Conservation (phyloP, 495 filamentous ascomycete species). For the Monascus purpureus region DNA sequence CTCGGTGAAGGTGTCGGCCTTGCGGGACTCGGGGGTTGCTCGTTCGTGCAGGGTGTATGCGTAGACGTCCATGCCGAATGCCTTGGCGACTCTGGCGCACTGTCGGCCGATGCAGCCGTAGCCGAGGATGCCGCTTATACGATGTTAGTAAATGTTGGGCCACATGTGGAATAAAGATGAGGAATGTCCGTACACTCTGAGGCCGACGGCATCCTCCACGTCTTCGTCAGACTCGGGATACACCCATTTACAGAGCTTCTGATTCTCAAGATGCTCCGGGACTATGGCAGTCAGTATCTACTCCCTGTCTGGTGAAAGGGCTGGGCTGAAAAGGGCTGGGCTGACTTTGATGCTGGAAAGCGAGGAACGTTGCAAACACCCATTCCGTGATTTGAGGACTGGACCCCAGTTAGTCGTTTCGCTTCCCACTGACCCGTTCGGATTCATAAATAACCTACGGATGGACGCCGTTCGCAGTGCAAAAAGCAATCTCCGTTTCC, state of each 20-base stretch:
- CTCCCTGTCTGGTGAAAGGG: too few species aligned
- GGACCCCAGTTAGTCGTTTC: too few species aligned
- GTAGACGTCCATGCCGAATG: conserved; percentile 60
- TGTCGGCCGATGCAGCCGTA: conserved; percentile 64
- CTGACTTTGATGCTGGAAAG: conserved; percentile 32
- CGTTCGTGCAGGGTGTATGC: conserved; percentile 42
- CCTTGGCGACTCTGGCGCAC: conserved; percentile 44
- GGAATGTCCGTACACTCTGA: conserved; percentile 18
- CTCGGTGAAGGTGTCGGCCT: conserved; percentile 48
- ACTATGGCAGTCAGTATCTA: too few species aligned
- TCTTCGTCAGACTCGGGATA: conserved; percentile 13
- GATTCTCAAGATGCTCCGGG: conserved; percentile 33
- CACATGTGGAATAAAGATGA: neutral
- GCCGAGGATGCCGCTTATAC: conserved; percentile 48
- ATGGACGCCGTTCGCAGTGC: conserved; percentile 47
- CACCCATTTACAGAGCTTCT: conserved; percentile 40
- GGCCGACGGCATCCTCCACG: conserved; percentile 27
- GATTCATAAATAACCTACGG: too few species aligned
- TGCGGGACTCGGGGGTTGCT: conserved; percentile 31
- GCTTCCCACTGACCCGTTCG: too few species aligned
- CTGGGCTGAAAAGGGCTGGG: too few species aligned
- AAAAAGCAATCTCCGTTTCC: conserved; percentile 40
- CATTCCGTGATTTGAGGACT: conserved; percentile 56
- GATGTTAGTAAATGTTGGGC: neutral
- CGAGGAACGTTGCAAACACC: conserved; percentile 40